Evolutionary conservation across 495 filamentous ascomycete species (phyloP), one percentile per base, ranked within the genome.

Genomic region (Podospora didyma): DNA sequence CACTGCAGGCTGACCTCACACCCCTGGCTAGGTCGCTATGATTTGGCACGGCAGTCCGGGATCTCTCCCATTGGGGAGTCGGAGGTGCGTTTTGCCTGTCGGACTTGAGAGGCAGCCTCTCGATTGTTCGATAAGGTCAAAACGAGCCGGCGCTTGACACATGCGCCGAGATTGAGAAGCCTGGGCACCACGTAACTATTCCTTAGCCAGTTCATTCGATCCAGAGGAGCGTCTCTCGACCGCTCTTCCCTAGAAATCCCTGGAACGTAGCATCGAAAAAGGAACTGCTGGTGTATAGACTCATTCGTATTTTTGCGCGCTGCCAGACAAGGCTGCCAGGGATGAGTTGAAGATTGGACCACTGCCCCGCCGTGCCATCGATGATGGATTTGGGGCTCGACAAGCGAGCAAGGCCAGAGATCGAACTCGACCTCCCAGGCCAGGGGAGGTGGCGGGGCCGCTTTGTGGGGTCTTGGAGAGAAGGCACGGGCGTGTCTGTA

Each of bases 1-100:
- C 31, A 35, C 59, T 59, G 62, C 62, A 62, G 42, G 56, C 63
- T 65, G 56, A 62, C 59, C 57, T 62, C 57, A 56, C 57, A 56
- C 58, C 54, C 54, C 31, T 52, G 42, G 21, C 28, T 39, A 16
- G 37, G 20, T 2, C 23, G 49, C 9, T 12, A 21, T n/a, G n/a
- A 5, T 35, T n/a, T 53, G 37, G 51, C 51, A 44, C 51, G 51
- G 51, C 37, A 44, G 26, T 53, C 51, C 37, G 51, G 35, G 39
- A 45, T 22, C 37, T 21, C 37, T 53, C 11, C 22, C 37, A 53
- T 21, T 53, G 49, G 23, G n/a, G n/a, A 7, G 19, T 42, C 19
- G 34, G 35, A 22, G 23, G 16, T 23, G 20, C 2, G 10, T 22
- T 47, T 47, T 47, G 45, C 45, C 45, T 42, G 39, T 42, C 39